A percentile compares a stretch with the other conserved stretches of the same genome.
Evolutionary conservation across 257 asterid genomes (phyloP).

Genomic region (Solanum bukasovii): DNA sequence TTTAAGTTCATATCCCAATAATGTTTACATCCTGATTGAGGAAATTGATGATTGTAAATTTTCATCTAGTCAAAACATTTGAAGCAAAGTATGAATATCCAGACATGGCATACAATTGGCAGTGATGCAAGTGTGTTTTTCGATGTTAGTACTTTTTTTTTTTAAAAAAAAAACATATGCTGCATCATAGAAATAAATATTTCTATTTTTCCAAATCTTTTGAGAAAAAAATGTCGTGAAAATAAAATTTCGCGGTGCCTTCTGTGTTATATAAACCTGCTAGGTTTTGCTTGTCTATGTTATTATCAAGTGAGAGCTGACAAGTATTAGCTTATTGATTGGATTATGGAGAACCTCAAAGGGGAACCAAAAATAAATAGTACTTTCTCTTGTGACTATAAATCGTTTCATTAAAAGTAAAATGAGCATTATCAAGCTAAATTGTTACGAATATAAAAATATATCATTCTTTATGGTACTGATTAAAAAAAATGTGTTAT

Average conservation of each 20-base stretch:
- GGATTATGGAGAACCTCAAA: not conserved
- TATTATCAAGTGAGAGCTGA: not conserved
- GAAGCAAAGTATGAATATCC: not conserved
- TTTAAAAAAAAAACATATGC: not conserved
- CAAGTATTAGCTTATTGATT: not conserved
- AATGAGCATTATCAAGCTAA: not conserved
- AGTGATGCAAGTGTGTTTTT: not conserved
- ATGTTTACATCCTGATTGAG: not conserved
- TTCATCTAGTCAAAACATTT: not conserved
- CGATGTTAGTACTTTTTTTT: not conserved
- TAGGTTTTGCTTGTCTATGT: not conserved
- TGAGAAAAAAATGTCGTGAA: not conserved
- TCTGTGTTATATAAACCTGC: not conserved
- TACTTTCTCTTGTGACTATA: no score
- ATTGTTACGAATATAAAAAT: not conserved
- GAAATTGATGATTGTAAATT: not conserved
- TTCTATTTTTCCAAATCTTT: not conserved
- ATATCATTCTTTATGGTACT: not conserved
- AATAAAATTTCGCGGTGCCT: not conserved
- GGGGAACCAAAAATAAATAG: not conserved
- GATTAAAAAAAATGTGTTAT: rapidly evolving
- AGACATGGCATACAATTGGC: not conserved
- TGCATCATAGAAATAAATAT: not conserved
- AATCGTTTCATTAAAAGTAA: no score
- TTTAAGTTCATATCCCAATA: not conserved